phyloP scores from a whole-genome alignment of 2,329 filamentous ascomycete genomes.

The Keithomyces neogunnii region DNA sequence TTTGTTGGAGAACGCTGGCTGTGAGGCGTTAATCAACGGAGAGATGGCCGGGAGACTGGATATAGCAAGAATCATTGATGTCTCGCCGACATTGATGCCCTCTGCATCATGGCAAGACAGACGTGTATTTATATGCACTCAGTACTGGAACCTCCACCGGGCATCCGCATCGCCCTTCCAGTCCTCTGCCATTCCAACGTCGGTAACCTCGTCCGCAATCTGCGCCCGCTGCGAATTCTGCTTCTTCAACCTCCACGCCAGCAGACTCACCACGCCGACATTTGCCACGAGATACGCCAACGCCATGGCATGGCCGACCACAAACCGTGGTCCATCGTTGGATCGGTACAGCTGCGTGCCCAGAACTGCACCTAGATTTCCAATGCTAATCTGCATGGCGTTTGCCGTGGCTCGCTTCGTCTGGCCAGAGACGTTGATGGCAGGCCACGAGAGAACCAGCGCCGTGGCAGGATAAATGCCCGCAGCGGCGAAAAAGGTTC shows the following conservation, averaged over 20 bases:
- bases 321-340: conserved; percentile 51
- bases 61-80: too few species aligned
- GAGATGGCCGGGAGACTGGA: too few species aligned
- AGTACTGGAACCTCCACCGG: conserved; percentile 59
- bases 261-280: conserved; percentile 38
- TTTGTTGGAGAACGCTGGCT: too few species aligned
- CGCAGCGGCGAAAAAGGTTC: conserved; percentile 54
- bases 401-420: conserved; percentile 62
- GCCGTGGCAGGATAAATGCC: conserved; percentile 61
- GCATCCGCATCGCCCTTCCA: conserved; percentile 56
- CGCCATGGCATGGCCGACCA: conserved; percentile 59
- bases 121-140: neutral
- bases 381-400: conserved; percentile 64
- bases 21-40: too few species aligned
- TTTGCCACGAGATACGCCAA: conserved; percentile 56
- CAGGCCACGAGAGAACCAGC: conserved; percentile 59
- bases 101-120: neutral
- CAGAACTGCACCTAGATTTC: conserved; percentile 59
- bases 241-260: conserved; percentile 45
- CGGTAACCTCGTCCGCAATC: conserved; percentile 33
- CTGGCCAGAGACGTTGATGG: conserved; percentile 63
- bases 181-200: conserved; percentile 41
- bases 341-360: conserved; percentile 62
- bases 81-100: too few species aligned
- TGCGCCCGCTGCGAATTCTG: conserved; percentile 48